Evolutionary conservation across 352 stramenopile species (phyloP), one percentile per base, ranked within the genome.

Genomic region (Globisporangium middletonii): DNA sequence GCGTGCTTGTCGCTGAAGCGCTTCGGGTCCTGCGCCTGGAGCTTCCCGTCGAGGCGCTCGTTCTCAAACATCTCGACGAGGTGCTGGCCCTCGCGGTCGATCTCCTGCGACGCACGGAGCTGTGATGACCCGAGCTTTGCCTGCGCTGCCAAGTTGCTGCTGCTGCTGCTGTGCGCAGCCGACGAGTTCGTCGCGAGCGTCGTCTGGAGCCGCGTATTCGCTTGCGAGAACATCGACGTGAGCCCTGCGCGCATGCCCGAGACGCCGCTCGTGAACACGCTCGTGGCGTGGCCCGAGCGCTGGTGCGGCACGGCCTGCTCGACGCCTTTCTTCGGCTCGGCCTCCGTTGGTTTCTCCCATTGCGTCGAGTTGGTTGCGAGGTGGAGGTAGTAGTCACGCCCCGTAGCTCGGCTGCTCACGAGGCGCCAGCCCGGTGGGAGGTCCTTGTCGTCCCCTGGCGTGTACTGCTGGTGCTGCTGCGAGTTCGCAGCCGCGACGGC

Each of bases 41-140:
- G 50, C n/a, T 84, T 83, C 8, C 83, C 85, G 55, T 93, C 83
- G 27, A 93, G 66, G 3, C 85, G 81, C 50, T 95, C 83, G 62
- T 95, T 90, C 61, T 95, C 85, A 56, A 86, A 95, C n/a, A 92
- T 77, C 53, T 93, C 80, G 26, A 86, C 76, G 9, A 89, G 42
- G n/a, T 78, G 58, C 63, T 94, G 79, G 1, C 77, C 78, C 44
- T 92, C 80, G 33, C 76, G 77, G 59, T 89, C 82, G 4, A 87
- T 51, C 33, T 88, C 77, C 49, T 83, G 74, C 6, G 69, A 86
- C 53, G 72, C 73, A 62, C 68, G 77, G 27, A 61, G 60, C 44
- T 80, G 72, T 3, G 65, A 80, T 46, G 72, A 73, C 58, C 67
- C 73, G 3, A 56, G 57, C 33, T 65, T 67, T 33, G 74, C 64